Evolutionary conservation across 257 asterid genomes (phyloP).

Genomic region (Petrea volubilis): DNA sequence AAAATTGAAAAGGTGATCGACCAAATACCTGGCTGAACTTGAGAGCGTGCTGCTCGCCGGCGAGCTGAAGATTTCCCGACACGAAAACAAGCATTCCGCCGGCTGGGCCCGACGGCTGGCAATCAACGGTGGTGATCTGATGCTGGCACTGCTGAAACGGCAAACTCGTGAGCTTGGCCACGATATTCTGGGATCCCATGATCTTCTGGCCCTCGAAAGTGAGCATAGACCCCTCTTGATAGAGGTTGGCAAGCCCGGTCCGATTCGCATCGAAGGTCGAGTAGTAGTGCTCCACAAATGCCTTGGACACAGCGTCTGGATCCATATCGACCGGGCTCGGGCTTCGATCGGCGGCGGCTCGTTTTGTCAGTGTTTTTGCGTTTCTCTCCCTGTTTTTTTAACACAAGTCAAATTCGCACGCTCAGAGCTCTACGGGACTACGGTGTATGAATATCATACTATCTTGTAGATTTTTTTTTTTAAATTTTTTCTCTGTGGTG

Average conservation of each 20-base stretch:
- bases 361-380: not conserved
- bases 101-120: slow-evolving; percentile 66
- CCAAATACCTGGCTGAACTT: slow-evolving; percentile 61
- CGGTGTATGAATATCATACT: not conserved
- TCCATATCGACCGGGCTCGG: slow-evolving; percentile 38
- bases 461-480: not conserved
- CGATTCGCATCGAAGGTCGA: slow-evolving; percentile 62
- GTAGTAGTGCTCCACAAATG: slow-evolving; percentile 68
- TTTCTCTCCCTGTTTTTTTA: not conserved
- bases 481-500: not conserved
- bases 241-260: slow-evolving; percentile 51
- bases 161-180: slow-evolving; percentile 49
- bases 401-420: slow-evolving; percentile 26
- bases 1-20: not conserved
- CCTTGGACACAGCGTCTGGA: slow-evolving; percentile 63
- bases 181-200: slow-evolving; percentile 52
- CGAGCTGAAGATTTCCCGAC: slow-evolving; percentile 57
- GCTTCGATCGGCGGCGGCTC: slow-evolving; percentile 25
- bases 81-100: slow-evolving; percentile 63
- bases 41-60: slow-evolving; percentile 65
- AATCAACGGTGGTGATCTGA: slow-evolving; percentile 51
- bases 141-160: slow-evolving; percentile 72
- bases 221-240: slow-evolving; percentile 60
- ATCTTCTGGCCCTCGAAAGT: slow-evolving; percentile 66
- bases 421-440: not conserved